A percentile compares a stretch with the other conserved stretches of the same genome.
phyloP scores from a whole-genome alignment of 1,284 basidiomycete genomes.

The Cutaneotrichosporon sp. region DNA sequence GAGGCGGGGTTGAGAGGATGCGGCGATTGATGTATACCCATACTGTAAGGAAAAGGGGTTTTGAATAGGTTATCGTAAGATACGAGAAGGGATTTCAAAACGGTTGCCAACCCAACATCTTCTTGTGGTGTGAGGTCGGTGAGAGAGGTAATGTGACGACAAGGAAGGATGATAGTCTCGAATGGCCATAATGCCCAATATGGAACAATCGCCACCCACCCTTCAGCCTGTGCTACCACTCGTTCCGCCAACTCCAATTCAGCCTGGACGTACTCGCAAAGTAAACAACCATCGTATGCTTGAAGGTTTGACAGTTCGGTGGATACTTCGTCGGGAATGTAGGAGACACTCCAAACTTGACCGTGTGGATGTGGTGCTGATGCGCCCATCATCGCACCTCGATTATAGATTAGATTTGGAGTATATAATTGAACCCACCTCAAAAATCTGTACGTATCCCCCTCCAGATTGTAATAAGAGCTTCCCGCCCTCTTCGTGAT shows the following conservation, averaged over 20 bases:
- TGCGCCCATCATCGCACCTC: constrained; percentile 93
- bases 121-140: constrained; percentile 64
- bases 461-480: constrained; percentile 32
- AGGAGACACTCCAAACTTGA: constrained; percentile 82
- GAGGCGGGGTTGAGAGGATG: constrained; percentile 57
- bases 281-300: constrained; percentile 69
- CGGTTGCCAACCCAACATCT: constrained; percentile 63
- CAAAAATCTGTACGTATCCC: constrained; percentile 83
- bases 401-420: constrained; percentile 63
- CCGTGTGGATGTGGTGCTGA: constrained; percentile 95
- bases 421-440: constrained; percentile 57
- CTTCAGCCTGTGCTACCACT: constrained; percentile 62
- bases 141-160: constrained; percentile 72
- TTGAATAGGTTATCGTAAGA: constrained; percentile 82
- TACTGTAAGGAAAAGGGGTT: constrained; percentile 92
- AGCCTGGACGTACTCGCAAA: constrained; percentile 78
- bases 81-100: constrained; percentile 66
- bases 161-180: constrained; percentile 79
- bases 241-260: constrained; percentile 66
- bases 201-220: constrained; percentile 86
- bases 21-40: constrained; percentile 86
- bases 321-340: constrained; percentile 68
- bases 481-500: constrained; percentile 62
- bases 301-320: constrained; percentile 65
- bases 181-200: constrained; percentile 98